Conservation (phyloP, 2,329 filamentous ascomycete genomes). For the Coniochaeta sp. region DNA sequence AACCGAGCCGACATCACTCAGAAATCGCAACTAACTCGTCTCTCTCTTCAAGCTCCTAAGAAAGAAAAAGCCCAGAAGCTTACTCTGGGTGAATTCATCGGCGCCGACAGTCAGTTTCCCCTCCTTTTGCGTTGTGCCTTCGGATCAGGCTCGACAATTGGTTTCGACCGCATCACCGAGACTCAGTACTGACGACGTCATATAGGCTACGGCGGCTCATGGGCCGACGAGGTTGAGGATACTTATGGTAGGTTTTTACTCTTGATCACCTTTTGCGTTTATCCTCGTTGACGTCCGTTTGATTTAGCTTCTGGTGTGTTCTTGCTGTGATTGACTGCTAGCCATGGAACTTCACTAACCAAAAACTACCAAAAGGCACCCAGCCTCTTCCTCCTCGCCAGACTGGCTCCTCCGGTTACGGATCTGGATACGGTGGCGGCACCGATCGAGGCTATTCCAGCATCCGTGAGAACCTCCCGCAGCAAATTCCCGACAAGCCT, state of each 20-base stretch:
- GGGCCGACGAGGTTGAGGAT: slow-evolving; percentile 99
- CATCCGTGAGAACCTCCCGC: slow-evolving; percentile 66
- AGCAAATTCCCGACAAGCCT: slow-evolving; percentile 73
- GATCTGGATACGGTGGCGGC: slow-evolving; percentile 7
- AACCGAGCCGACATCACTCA: slow-evolving; percentile 20
- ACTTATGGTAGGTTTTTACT: slow-evolving; percentile 56
- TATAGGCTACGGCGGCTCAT: slow-evolving; percentile 64
- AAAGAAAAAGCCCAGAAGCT: slow-evolving; percentile 95
- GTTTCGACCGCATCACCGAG: not conserved
- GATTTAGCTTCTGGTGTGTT: slow-evolving; percentile 27
- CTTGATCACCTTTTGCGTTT: slow-evolving; percentile 8
- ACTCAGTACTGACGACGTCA: slow-evolving; percentile 8
- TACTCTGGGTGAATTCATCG: slow-evolving; percentile 93
- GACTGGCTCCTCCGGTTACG: slow-evolving; percentile 17
- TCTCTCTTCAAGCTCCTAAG: slow-evolving; percentile 65
- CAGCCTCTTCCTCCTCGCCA: slow-evolving; percentile 47
- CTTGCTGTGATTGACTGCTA: not conserved
- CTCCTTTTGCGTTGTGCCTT: slow-evolving; percentile 6
- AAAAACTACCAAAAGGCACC: slow-evolving; percentile 32
- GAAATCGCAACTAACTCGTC: not conserved
- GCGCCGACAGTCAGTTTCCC: slow-evolving; percentile 69
- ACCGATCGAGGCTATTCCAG: slow-evolving; percentile 44
- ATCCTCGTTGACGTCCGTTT: slow-evolving; percentile 4
- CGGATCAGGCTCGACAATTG: not conserved
- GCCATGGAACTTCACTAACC: not conserved